A percentile compares a stretch with the other conserved stretches of the same genome.
These are phyloP conservation scores for Metschnikowia amazonensis DNA, from an alignment of 805 yeast genomes.

Conservation along the genomic window DNA sequence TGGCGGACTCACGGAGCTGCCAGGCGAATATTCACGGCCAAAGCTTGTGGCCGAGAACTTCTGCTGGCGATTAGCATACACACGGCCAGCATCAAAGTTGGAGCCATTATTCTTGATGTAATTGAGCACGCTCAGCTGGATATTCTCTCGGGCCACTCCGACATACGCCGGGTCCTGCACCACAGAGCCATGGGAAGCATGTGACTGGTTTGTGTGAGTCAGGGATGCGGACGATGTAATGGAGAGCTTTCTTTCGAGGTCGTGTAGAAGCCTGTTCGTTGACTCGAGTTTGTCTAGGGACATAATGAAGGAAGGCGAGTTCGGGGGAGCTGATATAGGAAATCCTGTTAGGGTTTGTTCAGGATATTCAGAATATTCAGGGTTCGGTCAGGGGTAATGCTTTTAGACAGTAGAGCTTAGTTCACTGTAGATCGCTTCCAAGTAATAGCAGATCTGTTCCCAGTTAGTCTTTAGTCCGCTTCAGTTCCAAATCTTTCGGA, in stretches of 20 bases:
- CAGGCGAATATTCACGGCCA: conserved; percentile 23
- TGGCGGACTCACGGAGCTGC: neutral
- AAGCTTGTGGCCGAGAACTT: conserved; percentile 28
- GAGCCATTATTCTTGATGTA: conserved; percentile 28
- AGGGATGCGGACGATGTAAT: conserved; percentile 28
- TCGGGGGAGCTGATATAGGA: too few relatives aligned
- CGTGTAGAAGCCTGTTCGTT: conserved; percentile 28
- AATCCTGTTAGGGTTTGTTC: too few relatives aligned
- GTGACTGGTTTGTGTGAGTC: conserved; percentile 20
- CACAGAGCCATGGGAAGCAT: conserved; percentile 19
- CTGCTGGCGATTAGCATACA: conserved; percentile 34
- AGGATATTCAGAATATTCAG: too few relatives aligned
- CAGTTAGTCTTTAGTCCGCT: too few relatives aligned
- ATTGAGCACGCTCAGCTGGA: conserved; percentile 33
- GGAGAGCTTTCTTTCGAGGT: conserved; percentile 35
- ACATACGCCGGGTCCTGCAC: conserved; percentile 21
- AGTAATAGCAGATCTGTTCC: too few relatives aligned
- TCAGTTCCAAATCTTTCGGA: too few relatives aligned
- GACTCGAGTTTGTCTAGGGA: conserved; percentile 20
- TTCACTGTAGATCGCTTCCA: too few relatives aligned
- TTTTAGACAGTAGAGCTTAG: too few relatives aligned
- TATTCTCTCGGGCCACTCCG: conserved; percentile 24
- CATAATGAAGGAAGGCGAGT: neutral
- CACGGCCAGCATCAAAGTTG: conserved; percentile 32
- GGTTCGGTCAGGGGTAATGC: too few relatives aligned